These are phyloP conservation scores for Torulaspora gathmanii DNA, from an alignment of 805 yeast genomes.

Conservation along the genomic window DNA sequence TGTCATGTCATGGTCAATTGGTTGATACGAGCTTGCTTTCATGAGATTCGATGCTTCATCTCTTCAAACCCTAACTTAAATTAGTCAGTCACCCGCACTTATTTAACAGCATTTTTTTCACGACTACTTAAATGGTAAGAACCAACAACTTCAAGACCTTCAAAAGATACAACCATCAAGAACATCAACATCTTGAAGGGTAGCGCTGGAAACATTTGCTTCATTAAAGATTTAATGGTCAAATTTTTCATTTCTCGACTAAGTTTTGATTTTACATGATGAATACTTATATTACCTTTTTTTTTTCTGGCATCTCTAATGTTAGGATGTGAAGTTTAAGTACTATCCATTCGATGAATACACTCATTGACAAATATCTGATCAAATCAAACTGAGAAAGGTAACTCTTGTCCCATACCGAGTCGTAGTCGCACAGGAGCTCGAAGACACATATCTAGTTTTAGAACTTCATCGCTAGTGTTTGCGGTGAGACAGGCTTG, in stretches of 20 bases:
- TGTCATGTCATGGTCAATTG: no score
- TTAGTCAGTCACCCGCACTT: background rate
- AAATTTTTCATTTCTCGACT: conserved; percentile 3
- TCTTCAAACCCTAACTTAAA: background rate
- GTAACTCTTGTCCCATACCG: background rate
- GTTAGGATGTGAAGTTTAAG: conserved; percentile 58
- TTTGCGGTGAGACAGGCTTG: no score
- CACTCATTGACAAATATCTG: conserved; percentile 66
- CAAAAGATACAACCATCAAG: background rate
- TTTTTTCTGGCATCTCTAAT: conserved; percentile 94
- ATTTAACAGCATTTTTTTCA: background rate
- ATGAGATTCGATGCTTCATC: background rate
- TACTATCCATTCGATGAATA: conserved; percentile 68
- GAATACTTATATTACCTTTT: conserved; percentile 33
- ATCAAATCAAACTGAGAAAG: conserved; percentile 24
- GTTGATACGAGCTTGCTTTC: no score
- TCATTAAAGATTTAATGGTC: conserved; percentile 13
- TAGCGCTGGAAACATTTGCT: background rate
- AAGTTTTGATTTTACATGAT: conserved; percentile 20
- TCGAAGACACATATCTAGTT: background rate
- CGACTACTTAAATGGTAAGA: background rate
- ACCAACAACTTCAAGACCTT: background rate
- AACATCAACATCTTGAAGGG: background rate
- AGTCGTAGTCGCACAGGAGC: no score
- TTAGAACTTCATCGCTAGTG: background rate